Conservation (phyloP, 2,329 filamentous ascomycete genomes). For the Fusarium brachygibbosum region DNA sequence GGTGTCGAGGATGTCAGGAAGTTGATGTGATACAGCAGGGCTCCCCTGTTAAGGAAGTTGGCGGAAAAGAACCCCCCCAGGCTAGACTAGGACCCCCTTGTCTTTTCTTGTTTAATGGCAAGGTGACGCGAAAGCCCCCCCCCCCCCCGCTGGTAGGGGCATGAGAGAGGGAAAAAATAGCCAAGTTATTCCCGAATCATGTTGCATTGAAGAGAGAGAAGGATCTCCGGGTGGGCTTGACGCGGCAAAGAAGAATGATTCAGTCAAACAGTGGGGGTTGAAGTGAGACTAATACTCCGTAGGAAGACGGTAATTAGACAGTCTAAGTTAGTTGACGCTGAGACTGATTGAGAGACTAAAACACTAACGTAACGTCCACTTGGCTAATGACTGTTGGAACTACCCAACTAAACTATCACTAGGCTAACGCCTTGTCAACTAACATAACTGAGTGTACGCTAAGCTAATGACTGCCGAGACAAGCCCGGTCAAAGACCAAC, state of each 20-base stretch:
- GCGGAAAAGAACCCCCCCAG: not conserved
- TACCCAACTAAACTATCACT: not conserved
- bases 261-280: not conserved
- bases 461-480: slow-evolving; percentile 3
- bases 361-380: not conserved
- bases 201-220: not conserved
- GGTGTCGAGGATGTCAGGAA: not conserved
- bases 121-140: not conserved
- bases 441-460: not conserved
- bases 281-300: slow-evolving; percentile 1
- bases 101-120: not conserved
- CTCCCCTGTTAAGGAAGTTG: not conserved
- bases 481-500: not conserved
- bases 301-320: slow-evolving; percentile 2
- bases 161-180: not conserved
- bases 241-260: slow-evolving; percentile 5
- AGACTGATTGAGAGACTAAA: not conserved
- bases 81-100: not conserved
- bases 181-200: slow-evolving; percentile 9
- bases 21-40: not conserved
- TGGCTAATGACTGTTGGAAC: slow-evolving; percentile 6
- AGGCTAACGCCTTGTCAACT: slow-evolving; percentile 3
- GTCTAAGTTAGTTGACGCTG: not conserved
- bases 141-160: not conserved
- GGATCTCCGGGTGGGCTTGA: slow-evolving; percentile 7